Conservation (phyloP, 192 early-diverging fungal genomes). For the Mortierella claussenii region DNA sequence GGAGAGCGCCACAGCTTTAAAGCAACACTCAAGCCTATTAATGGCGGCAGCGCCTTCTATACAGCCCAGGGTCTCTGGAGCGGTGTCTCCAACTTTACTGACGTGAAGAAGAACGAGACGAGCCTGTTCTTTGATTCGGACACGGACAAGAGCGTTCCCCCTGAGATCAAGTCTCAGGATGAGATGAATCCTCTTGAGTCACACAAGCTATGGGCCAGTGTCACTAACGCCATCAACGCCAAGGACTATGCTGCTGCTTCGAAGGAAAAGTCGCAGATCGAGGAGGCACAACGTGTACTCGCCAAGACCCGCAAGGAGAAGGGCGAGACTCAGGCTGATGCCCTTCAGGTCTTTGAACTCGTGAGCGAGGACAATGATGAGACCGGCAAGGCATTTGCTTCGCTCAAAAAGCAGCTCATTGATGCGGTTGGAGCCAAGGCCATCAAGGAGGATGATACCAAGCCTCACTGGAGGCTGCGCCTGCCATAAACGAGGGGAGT, state of each 20-base stretch:
- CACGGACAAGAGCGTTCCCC: slow-evolving; percentile 59
- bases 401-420: slow-evolving; percentile 28
- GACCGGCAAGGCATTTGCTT: slow-evolving; percentile 33
- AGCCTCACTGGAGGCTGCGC: slow-evolving; percentile 51
- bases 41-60: slow-evolving; percentile 22
- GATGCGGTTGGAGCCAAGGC: slow-evolving; percentile 38
- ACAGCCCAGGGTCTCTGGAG: neutral
- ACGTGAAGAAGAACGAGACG: slow-evolving; percentile 8
- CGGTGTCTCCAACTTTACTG: slow-evolving; percentile 54
- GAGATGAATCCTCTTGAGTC: slow-evolving; percentile 74
- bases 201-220: slow-evolving; percentile 75
- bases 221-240: slow-evolving; percentile 70
- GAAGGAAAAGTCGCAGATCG: slow-evolving; percentile 74
- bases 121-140: slow-evolving; percentile 70
- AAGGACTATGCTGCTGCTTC: slow-evolving; percentile 78
- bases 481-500: too few species aligned
- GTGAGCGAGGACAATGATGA: slow-evolving; percentile 43
- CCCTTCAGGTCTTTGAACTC: slow-evolving; percentile 40
- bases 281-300: slow-evolving; percentile 70
- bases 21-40: slow-evolving; percentile 55
- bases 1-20: slow-evolving; percentile 86
- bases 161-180: slow-evolving; percentile 64
- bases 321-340: slow-evolving; percentile 52
- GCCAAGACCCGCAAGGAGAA: slow-evolving; percentile 69
- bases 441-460: slow-evolving; percentile 47